Base-by-base conservation (phyloP, 2,329 filamentous ascomycete species). In the Phialocephala subalpina region DNA sequence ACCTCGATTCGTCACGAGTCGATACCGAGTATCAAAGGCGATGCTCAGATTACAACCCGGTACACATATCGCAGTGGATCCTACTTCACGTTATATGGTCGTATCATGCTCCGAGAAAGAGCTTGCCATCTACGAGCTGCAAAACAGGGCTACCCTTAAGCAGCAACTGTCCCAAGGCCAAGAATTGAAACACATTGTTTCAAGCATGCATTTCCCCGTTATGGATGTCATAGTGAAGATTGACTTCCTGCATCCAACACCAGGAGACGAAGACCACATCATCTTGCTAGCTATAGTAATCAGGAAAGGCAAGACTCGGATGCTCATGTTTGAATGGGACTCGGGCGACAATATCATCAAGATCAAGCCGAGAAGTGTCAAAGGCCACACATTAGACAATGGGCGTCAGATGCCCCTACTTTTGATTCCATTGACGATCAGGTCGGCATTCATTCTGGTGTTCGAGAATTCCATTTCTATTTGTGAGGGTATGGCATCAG, bases 191-290 rank as follows among this genome's bases (percentile, higher is more conserved):
- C 91, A 91, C 1, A 84, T 97, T 64, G 83, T 83, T 66, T 78
- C 76, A 0, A 69, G 76, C 56, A 66, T 55, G 45, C 67, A 71
- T 5, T 62, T 67, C 12, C 3, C 14, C 1, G 81, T 93, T 8
- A 85, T 89, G 8, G 94, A 92, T 0, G 83, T 90, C n/a, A 92
- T 98, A 63, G 84, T 95, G 72, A 92, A 93, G 72, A 90, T 97
- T 83, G 91, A 94, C 25, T 99, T 98, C 70, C 83, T 99, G 2
- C 88, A 91, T 66, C 92, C 94, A 8, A 83, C 84, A 11, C 79
- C 85, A 0, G 84, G 87, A 61, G 89, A 94, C 67, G 84, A 87
- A 11, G 83, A 89, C 62, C 89, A 90, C 72, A 86, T 97, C 52
- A 90, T 97, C n/a, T 83, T 98, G 3, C 81, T 97, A 12, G 80